A percentile compares a stretch with the other conserved stretches of the same genome.
These are phyloP conservation scores for Apiotrichum sp. DNA, from an alignment of 1,284 basidiomycete genomes.

Conservation along the genomic window DNA sequence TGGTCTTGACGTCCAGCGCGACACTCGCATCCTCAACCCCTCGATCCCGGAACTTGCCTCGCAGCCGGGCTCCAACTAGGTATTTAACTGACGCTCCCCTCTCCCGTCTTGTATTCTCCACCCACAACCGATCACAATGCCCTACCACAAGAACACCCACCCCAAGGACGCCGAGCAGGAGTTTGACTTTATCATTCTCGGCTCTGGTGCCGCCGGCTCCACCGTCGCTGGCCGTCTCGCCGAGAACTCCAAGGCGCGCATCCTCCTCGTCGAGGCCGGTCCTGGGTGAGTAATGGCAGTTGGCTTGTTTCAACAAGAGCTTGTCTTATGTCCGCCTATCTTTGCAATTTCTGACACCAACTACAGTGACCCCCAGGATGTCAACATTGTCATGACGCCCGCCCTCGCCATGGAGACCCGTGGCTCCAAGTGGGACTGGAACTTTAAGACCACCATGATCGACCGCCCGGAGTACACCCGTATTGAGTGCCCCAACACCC, in stretches of 20 bases:
- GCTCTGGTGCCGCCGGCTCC: slow-evolving; percentile 56
- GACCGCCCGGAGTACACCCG: slow-evolving; percentile 12
- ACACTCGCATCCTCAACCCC: no score
- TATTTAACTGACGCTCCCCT: no score
- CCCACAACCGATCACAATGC: not conserved
- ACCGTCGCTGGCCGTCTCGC: slow-evolving; percentile 56
- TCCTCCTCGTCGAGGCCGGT: slow-evolving; percentile 60
- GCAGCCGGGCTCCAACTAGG: no score
- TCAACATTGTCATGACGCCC: slow-evolving; percentile 54
- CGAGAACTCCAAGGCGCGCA: slow-evolving; percentile 50
- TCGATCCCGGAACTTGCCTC: no score
- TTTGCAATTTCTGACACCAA: slow-evolving; percentile 39
- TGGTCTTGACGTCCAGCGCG: no score
- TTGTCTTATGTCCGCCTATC: not conserved
- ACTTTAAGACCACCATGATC: slow-evolving; percentile 16
- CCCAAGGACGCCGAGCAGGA: slow-evolving; percentile 4
- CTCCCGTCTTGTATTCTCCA: not conserved
- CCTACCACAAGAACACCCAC: slow-evolving; percentile 3
- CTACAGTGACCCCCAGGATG: slow-evolving; percentile 48
- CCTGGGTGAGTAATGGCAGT: not conserved
- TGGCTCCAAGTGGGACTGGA: slow-evolving; percentile 14
- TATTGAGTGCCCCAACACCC: slow-evolving; percentile 14
- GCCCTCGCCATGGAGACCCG: slow-evolving; percentile 50
- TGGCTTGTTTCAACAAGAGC: not conserved
- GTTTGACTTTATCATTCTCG: slow-evolving; percentile 57